Base-by-base conservation (phyloP, 2,329 filamentous ascomycete genomes). In the Hymenoscyphus linearis region DNA sequence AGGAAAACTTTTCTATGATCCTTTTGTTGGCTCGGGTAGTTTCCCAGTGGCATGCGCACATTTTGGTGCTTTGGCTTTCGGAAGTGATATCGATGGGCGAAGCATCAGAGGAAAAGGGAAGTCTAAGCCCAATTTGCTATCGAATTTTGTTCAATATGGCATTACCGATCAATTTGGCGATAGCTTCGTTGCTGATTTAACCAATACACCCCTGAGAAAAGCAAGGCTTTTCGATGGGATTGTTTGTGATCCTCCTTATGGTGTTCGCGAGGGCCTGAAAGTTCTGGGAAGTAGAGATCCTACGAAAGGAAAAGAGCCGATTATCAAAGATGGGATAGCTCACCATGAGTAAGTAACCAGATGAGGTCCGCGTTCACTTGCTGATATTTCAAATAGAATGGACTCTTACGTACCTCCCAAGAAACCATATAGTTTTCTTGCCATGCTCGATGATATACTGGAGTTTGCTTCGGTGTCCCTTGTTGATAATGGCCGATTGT, bases 171-270 rank as follows among this genome's bases (percentile, higher is more conserved):
- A 80, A 22, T 85, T 95, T 59, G 82, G 93, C 0, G 93, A 92
- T 68, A 84, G 87, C 36, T 96, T 97, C 68, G 85, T 90, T 1
- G 88, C 90, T 0, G 95, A 99, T 73, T 74, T 99, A 60, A 97
- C 92, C 0, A 93, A 98, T 71, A 88, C 88, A 1, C 95, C 95
- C 0, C 76, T 98, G 25, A 79, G 84, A 52, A 76, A 73, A 61
- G 70, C 72, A 56, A 75, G 74, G 57, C 82, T 88, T 66, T 85
- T 98, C 62, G 93, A 99, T 74, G 93, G 91, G 3, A 96, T 99
- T 62, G 81, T 98, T 6, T 98, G 93, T 70, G 95, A 99, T 76
- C 95, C 95, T 18, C 95, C 95, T 0, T 99, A 99, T 72, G 95
- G 95, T 2, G 92, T 99, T 5, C 83, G 95, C 55, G 95, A 99